phyloP scores from a whole-genome alignment of 140 eudicot genomes.

The Flaveria floridana region DNA sequence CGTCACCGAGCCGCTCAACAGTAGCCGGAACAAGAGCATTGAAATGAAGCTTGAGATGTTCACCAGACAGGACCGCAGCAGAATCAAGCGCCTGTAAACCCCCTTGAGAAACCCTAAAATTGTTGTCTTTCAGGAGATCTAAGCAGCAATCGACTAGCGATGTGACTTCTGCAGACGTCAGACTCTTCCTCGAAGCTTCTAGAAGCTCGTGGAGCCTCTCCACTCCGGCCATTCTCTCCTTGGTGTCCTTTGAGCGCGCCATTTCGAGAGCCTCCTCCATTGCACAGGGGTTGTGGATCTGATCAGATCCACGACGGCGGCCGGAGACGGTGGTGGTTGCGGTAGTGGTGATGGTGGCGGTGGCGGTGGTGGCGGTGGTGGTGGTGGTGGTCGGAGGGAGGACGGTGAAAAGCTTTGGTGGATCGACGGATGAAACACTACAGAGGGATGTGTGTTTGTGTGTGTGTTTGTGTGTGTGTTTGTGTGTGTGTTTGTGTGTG shows the following conservation, averaged over 20 bases:
- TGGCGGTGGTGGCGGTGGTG: conserved; percentile 17
- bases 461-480: conserved; percentile 12
- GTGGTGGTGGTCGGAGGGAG: conserved; percentile 24
- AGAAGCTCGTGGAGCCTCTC: conserved; percentile 89
- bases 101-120: conserved; percentile 89
- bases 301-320: conserved; percentile 41
- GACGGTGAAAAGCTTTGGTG: conserved; percentile 32
- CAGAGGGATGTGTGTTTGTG: background rate
- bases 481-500: background rate
- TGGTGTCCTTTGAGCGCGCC: conserved; percentile 86
- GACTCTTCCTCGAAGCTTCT: conserved; percentile 73
- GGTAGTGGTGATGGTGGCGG: conserved; percentile 27
- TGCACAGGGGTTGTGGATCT: conserved; percentile 35
- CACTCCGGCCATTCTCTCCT: conserved; percentile 95
- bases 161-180: conserved; percentile 72
- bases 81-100: conserved; percentile 82
- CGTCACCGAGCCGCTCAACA: conserved; percentile 84
- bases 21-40: conserved; percentile 89
- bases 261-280: conserved; percentile 95
- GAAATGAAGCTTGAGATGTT: conserved; percentile 76
- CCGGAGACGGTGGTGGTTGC: conserved; percentile 31
- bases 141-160: conserved; percentile 72
- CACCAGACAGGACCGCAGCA: conserved; percentile 92
- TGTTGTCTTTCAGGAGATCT: conserved; percentile 87
- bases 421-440: conserved; percentile 35